phyloP scores from a whole-genome alignment of 2,329 filamentous ascomycete genomes.

The Alternaria brassicicola region DNA sequence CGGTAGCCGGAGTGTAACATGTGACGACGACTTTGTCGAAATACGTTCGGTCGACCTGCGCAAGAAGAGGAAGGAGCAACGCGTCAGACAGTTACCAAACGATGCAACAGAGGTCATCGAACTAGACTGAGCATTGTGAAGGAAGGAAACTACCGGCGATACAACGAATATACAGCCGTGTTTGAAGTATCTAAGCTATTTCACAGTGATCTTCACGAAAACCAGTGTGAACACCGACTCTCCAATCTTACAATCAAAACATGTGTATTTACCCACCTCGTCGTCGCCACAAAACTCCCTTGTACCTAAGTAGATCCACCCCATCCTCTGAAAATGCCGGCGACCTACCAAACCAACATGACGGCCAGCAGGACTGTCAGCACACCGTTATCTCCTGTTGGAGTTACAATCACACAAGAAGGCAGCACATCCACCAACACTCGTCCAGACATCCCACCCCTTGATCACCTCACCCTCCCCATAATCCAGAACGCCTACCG shows the following conservation, averaged over 20 bases:
- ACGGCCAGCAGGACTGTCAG: not conserved
- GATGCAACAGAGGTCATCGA: conserved; percentile 6
- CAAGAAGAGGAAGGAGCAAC: conserved; percentile 1
- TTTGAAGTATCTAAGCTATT: not conserved
- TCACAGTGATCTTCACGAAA: not conserved
- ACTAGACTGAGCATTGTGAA: not conserved
- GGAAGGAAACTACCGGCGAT: not conserved
- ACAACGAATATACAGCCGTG: not conserved
- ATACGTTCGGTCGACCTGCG: conserved; percentile 1
- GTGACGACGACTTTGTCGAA: conserved; percentile 6
- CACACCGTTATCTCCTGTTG: not conserved
- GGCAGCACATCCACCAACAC: not conserved
- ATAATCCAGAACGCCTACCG: not conserved
- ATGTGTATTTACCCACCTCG: not conserved
- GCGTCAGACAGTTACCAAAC: conserved; percentile 2
- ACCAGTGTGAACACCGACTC: not conserved
- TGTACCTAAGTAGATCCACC: not conserved
- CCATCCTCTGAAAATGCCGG: not conserved
- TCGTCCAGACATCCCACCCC: not conserved
- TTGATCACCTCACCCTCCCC: not conserved
- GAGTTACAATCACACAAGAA: not conserved
- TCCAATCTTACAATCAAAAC: not conserved
- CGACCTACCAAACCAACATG: not conserved
- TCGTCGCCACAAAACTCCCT: not conserved
- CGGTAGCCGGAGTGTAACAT: not conserved